Evolutionary conservation across 768 basidiomycete genomes (phyloP).

Genomic region (Kwoniella sp.): DNA sequence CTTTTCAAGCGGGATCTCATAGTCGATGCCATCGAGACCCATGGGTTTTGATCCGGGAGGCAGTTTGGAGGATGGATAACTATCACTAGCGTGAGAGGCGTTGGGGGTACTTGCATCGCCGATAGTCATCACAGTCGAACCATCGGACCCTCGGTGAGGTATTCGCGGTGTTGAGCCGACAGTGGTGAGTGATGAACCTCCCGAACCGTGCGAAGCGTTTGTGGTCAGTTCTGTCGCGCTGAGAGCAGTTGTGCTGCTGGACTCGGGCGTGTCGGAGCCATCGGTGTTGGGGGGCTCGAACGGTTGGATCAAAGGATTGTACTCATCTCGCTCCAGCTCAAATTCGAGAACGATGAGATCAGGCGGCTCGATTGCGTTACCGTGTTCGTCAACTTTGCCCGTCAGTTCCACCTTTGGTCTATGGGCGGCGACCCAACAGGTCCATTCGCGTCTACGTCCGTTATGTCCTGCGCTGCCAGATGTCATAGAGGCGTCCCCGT

Average conservation of each 20-base stretch:
- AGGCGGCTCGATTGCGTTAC: conserved; percentile 60
- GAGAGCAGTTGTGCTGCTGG: conserved; percentile 26
- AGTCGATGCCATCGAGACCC: conserved; percentile 51
- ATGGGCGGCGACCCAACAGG: conserved; percentile 56
- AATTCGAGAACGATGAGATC: conserved; percentile 73
- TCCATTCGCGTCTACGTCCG: conserved; percentile 51
- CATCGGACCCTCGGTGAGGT: conserved; percentile 9
- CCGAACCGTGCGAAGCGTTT: conserved; percentile 13
- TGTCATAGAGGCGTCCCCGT: conserved; percentile 22
- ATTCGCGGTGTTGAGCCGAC: conserved; percentile 26
- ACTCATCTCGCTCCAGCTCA: conserved; percentile 69
- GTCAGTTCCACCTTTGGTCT: conserved; percentile 47
- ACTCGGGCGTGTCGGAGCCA: conserved; percentile 36
- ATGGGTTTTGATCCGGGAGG: conserved; percentile 22
- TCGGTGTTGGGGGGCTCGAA: conserved; percentile 27
- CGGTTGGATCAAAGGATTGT: conserved; percentile 71
- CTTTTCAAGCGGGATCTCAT: conserved; percentile 61
- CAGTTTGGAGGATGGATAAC: conserved; percentile 8
- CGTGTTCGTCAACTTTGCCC: conserved; percentile 53
- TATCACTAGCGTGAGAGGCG: conserved; percentile 15
- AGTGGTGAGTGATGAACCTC: conserved; percentile 29
- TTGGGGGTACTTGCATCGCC: conserved; percentile 9
- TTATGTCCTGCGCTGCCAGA: conserved; percentile 15
- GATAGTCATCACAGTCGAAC: conserved; percentile 11
- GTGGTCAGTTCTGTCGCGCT: conserved; percentile 22